Percentiles rank a stretch among this genome's conserved stretches.
phyloP scores from a whole-genome alignment of 2,329 filamentous ascomycete genomes.

The Calonectria multiphialidica region DNA sequence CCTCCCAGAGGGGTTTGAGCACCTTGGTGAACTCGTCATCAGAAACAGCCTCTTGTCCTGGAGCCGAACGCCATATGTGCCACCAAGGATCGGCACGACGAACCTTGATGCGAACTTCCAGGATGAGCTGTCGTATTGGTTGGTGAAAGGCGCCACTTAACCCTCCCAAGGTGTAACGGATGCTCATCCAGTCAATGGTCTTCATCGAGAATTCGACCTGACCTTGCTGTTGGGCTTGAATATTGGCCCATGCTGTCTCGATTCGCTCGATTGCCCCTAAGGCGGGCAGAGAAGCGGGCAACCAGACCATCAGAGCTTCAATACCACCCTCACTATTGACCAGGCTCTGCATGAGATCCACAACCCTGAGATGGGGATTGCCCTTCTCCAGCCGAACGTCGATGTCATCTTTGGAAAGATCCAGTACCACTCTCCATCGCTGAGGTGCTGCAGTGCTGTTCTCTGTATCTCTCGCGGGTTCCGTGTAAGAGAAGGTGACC shows the following conservation, averaged over 20 bases:
- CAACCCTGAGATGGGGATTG: constrained; percentile 77
- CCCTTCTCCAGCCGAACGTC: constrained; percentile 69
- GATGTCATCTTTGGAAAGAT: constrained; percentile 67
- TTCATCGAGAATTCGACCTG: constrained; percentile 64
- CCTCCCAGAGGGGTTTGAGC: constrained; percentile 60
- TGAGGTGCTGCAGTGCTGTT: constrained; percentile 20
- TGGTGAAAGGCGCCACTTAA: constrained; percentile 38
- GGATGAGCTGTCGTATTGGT: constrained; percentile 53
- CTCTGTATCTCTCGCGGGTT: constrained; percentile 30
- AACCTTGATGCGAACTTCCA: constrained; percentile 65
- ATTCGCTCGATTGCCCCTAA: constrained; percentile 71
- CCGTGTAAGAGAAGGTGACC: constrained; percentile 77
- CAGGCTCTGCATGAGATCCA: constrained; percentile 68
- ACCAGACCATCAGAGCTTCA: constrained; percentile 64
- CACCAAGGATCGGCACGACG: constrained; percentile 64
- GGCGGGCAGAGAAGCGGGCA: constrained; percentile 74
- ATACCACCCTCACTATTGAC: constrained; percentile 68
- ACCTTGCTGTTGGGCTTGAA: constrained; percentile 57
- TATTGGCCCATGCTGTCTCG: constrained; percentile 64
- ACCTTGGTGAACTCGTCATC: constrained; percentile 53
- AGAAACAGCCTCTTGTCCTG: constrained; percentile 22
- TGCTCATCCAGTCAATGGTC: constrained; percentile 67
- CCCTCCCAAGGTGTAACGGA: constrained; percentile 63
- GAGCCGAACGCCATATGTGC: constrained; percentile 58
- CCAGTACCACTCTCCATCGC: constrained; percentile 67